Conservation (phyloP, 2,329 filamentous ascomycete genomes). For the Pleoardoris graminearum region DNA sequence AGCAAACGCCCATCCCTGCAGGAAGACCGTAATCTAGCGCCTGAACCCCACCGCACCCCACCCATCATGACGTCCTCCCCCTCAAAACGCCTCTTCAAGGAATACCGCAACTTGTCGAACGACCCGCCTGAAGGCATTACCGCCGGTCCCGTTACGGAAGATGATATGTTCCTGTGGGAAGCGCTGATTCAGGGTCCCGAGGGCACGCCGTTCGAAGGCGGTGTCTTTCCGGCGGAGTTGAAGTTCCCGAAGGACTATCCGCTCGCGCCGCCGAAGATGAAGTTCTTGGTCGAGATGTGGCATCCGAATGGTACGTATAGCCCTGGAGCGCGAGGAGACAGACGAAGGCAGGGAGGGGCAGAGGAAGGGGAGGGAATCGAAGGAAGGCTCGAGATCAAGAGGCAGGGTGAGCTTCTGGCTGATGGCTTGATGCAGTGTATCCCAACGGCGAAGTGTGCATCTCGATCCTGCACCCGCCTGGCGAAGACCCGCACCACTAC, state of each 20-base stretch:
- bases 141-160: conserved; percentile 88
- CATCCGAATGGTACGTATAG: conserved; percentile 79
- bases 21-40: no score
- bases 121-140: conserved; percentile 98
- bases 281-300: conserved; percentile 84
- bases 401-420: not conserved
- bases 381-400: not conserved
- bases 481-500: conserved; percentile 93
- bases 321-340: no score
- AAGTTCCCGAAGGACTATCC: conserved; percentile 86
- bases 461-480: conserved; percentile 92
- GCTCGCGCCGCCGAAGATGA: conserved; percentile 83
- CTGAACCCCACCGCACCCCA: not conserved
- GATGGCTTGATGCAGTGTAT: conserved; percentile 63
- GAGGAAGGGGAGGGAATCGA: not conserved
- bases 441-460: conserved; percentile 88
- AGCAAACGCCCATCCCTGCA: no score
- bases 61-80: conserved; percentile 57
- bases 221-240: conserved; percentile 85
- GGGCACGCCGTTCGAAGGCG: conserved; percentile 93
- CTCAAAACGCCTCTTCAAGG: conserved; percentile 83
- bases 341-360: not conserved
- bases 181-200: conserved; percentile 94
- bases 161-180: conserved; percentile 96
- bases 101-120: conserved; percentile 92